Base-by-base conservation (phyloP, 1,139 yeast genomes). In the Yamadazyma kanchanaburiensis region DNA sequence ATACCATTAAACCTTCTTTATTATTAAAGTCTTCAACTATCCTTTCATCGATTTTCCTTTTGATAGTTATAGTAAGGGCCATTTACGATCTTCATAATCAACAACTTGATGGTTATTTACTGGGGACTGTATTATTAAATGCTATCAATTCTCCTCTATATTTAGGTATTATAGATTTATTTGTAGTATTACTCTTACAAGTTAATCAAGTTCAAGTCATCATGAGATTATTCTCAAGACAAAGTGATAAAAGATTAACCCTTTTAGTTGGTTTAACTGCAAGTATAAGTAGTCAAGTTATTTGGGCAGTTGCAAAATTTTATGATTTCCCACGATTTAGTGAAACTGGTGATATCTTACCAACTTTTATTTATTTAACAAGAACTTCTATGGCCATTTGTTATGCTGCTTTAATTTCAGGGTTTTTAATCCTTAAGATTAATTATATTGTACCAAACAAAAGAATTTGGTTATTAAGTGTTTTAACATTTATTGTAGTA, bases 281-380 rank as follows among this genome's bases (percentile, higher is more conserved):
- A 2, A 68, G 80, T 4, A 45, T 81, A 3, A 55, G 74, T 0
- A 71, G 87, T 1, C 86, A 83, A 46, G 65, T 76, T 1, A 64
- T 84, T 7, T 82, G 89, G 87, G 87, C 79, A 0, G 64, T 81
- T 2, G 66, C 88, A 5, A 71, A 73, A 8, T 78, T 80, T 46
- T 57, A 71, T 24, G 37, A 42, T 1, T 60, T 61, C 33, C 32
- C 35, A 3, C 54, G 48, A 3, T 61, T 53, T 11, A 58, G 60
- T 31, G 73, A 71, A 33, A 71, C 75, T 8, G 68, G 74, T 8
- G 75, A 78, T 14, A 78, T 85, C 9, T 49, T 86, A 10, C 88
- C 94, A 0, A 89, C 94, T 0, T 81, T 87, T 49, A 80, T 80
- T 11, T 87, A 86, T 48, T 64, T 87, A 34, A 74, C 87, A 23